These are phyloP conservation scores for Neopestalotiopsis rosae DNA, from an alignment of 2,329 filamentous ascomycete species.

Conservation along the genomic window DNA sequence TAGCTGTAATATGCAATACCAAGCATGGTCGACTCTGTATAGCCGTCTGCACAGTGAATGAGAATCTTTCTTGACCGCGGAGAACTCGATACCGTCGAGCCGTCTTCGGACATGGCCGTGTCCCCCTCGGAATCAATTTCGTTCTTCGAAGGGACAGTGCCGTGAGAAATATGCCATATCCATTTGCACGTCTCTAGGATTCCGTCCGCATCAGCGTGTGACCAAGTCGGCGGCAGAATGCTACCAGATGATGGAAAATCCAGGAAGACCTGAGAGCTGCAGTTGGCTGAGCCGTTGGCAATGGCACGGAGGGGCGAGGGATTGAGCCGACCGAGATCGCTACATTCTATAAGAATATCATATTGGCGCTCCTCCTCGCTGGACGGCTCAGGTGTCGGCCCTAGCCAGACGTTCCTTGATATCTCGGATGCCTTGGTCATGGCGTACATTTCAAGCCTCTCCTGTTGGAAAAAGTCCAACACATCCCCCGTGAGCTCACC, in stretches of 20 bases:
- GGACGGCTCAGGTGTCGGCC: constrained; percentile 78
- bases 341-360: constrained; percentile 88
- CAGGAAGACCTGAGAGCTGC: constrained; percentile 50
- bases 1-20: constrained; percentile 94
- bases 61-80: constrained; percentile 71
- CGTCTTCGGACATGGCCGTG: constrained; percentile 45
- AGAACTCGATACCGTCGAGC: constrained; percentile 24
- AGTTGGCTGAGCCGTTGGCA: constrained; percentile 57
- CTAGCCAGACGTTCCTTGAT: constrained; percentile 86
- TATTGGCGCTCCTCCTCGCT: constrained; percentile 66
- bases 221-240: constrained; percentile 83
- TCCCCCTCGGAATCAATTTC: constrained; percentile 44
- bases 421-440: constrained; percentile 94
- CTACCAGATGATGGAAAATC: constrained; percentile 96
- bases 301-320: constrained; percentile 68
- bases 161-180: constrained; percentile 84
- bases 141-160: constrained; percentile 49
- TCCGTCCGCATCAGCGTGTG: constrained; percentile 80
- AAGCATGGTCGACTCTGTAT: constrained; percentile 91
- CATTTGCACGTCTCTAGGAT: constrained; percentile 87
- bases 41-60: constrained; percentile 93
- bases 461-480: constrained; percentile 88
- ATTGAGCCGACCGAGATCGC: constrained; percentile 80
- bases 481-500: constrained; percentile 78
- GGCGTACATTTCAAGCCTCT: constrained; percentile 87